Base-by-base conservation (phyloP, 2,329 filamentous ascomycete genomes). In the Ophiobolus disseminans region DNA sequence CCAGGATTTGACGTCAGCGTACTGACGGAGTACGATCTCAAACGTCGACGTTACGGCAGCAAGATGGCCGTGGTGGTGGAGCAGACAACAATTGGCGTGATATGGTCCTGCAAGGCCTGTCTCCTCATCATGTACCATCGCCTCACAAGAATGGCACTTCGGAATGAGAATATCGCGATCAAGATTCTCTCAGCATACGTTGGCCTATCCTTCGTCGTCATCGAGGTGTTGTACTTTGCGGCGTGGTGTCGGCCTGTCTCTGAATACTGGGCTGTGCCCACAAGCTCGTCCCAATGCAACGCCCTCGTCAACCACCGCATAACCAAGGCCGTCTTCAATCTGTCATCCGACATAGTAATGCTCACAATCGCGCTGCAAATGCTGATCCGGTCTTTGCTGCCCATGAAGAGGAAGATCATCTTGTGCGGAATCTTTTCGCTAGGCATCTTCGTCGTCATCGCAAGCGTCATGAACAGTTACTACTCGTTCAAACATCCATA, bases 401-500 rank as follows among this genome's bases (percentile, higher is more conserved):
- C 76, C 0, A 62, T 72, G 47, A 70, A 72, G 32, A 73, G 81
- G 38, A 86, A 86, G 60, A 38, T 83, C 0, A 76, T 83, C 1
- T 73, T 86, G 0, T 78, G 80, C 47, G 75, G 70, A 35, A 78
- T 86, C 45, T 85, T 87, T 65, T 78, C 77, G 2, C 70, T 86
- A 0, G 84, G 84, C 3, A 58, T 71, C 25, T 81, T 80, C 58
- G 80, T 62, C 23, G 60, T 82, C 40, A 69, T 80, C 20, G 75
- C 79, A 19, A 77, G 79, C 30, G 67, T 80, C 28, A 59, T 81
- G 41, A 81, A 76, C 50, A 80, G 79, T 53, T 76, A 80, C 45
- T 80, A 65, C 41, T 65, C 62, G 1, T 64, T 72, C 49, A 47
- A 38, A 9, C 41, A 53, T 3, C 64, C 68, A 0, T 70, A 70